A percentile compares a stretch with the other conserved stretches of the same genome.
These are phyloP conservation scores for Bondarzewia mesenterica DNA, from an alignment of 1,284 basidiomycete genomes.

Conservation along the genomic window DNA sequence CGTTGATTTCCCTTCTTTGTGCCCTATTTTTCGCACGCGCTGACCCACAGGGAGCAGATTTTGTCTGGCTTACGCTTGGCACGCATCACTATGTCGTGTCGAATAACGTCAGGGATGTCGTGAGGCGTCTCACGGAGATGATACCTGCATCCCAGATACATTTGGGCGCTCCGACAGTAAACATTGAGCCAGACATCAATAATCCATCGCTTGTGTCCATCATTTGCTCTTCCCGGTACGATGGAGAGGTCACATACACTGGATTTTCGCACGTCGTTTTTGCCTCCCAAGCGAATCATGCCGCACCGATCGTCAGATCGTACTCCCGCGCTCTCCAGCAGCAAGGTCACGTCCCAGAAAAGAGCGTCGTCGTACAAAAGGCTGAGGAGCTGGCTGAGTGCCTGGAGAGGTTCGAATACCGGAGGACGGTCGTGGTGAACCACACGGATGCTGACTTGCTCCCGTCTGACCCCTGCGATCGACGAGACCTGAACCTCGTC, in stretches of 20 bases:
- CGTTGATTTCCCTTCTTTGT: slow-evolving; percentile 13
- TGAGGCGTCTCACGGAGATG: slow-evolving; percentile 32
- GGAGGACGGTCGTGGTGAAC: slow-evolving; percentile 54
- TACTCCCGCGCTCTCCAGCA: slow-evolving; percentile 35
- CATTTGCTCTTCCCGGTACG: slow-evolving; percentile 24
- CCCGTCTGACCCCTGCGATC: slow-evolving; percentile 38
- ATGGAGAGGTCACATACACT: slow-evolving; percentile 18
- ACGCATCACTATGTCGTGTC: slow-evolving; percentile 54
- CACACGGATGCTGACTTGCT: slow-evolving; percentile 56
- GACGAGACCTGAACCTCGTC: slow-evolving; percentile 62
- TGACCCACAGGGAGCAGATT: slow-evolving; percentile 38
- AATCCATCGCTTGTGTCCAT: slow-evolving; percentile 28
- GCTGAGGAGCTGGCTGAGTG: slow-evolving; percentile 20
- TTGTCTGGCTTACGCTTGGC: slow-evolving; percentile 51
- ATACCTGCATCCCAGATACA: slow-evolving; percentile 38
- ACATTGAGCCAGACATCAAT: slow-evolving; percentile 29
- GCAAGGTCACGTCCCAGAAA: slow-evolving; percentile 14
- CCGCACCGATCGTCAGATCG: slow-evolving; percentile 36
- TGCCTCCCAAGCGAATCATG: slow-evolving; percentile 64
- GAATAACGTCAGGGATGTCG: slow-evolving; percentile 49
- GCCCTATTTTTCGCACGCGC: background rate
- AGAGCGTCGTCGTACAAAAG: slow-evolving; percentile 10
- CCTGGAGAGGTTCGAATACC: slow-evolving; percentile 39
- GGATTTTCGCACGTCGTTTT: slow-evolving; percentile 62
- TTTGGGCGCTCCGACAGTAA: slow-evolving; percentile 39